phyloP scores from a whole-genome alignment of 352 stramenopile species.

The Globisporangium ultimum region DNA sequence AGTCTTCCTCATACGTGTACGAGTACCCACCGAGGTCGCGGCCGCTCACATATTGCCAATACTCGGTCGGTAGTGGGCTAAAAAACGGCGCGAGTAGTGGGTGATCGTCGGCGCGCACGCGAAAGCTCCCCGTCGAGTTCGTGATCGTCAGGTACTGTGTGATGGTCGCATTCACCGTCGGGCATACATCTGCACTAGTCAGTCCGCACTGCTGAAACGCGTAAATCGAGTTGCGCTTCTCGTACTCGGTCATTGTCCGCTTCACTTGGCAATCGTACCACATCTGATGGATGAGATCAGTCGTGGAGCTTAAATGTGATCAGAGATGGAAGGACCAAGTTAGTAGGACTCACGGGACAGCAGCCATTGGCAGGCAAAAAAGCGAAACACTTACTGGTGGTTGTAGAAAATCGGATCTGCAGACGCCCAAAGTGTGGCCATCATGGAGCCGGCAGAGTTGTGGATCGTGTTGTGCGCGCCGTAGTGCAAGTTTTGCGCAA shows the following conservation, averaged over 20 bases:
- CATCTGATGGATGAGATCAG: conserved; percentile 34
- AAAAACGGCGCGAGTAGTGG: conserved; percentile 47
- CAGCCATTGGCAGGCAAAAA: background rate
- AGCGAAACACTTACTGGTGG: conserved; percentile 33
- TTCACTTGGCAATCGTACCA: conserved; percentile 45
- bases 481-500: conserved; percentile 36
- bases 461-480: conserved; percentile 56
- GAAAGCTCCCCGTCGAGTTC: conserved; percentile 8
- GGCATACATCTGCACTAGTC: conserved; percentile 2
- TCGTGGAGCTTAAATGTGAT: conserved; percentile 22
- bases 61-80: conserved; percentile 44
- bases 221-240: conserved; percentile 26
- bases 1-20: conserved; percentile 60
- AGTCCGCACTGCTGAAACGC: conserved; percentile 30
- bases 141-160: conserved; percentile 35
- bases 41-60: conserved; percentile 54
- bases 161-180: conserved; percentile 23
- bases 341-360: no score
- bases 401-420: conserved; percentile 48
- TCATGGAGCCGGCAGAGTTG: conserved; percentile 24
- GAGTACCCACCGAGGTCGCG: conserved; percentile 47
- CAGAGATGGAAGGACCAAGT: no score
- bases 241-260: conserved; percentile 21
- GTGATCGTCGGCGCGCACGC: conserved; percentile 37
- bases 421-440: conserved; percentile 32